phyloP scores from a whole-genome alignment of 1,284 basidiomycete genomes.

The Cryptococcus hybrid region DNA sequence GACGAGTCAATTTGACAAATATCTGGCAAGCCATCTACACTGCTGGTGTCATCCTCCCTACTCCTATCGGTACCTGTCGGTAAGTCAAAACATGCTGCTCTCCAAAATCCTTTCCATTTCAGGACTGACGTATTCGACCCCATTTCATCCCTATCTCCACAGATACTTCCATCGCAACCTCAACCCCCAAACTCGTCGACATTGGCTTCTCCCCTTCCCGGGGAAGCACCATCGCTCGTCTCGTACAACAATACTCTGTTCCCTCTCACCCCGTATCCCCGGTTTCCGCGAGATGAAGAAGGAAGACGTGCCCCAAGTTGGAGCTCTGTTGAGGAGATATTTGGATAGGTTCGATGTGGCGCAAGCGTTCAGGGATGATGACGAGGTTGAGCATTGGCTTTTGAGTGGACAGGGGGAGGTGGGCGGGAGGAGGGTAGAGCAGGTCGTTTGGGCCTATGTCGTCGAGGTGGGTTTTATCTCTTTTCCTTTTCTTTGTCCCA shows the following conservation, averaged over 20 bases:
- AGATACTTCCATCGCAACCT: constrained; percentile 93
- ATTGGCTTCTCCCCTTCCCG: constrained; percentile 85
- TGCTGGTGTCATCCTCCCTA: constrained; percentile 83
- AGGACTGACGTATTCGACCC: not conserved
- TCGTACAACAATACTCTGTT: constrained; percentile 72
- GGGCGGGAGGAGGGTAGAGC: constrained; percentile 61
- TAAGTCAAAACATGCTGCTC: constrained; percentile 43
- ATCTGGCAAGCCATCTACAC: constrained; percentile 99
- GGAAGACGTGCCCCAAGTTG: constrained; percentile 70
- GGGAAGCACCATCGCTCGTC: constrained; percentile 78
- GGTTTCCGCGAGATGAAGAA: constrained; percentile 88
- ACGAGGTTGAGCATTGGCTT: constrained; percentile 85
- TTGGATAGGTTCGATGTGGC: constrained; percentile 84
- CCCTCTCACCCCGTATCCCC: constrained; percentile 54
- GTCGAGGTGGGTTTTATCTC: constrained; percentile 68
- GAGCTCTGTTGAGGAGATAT: constrained; percentile 72
- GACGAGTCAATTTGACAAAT: constrained; percentile 83
- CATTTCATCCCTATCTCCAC: not conserved
- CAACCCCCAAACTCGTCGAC: constrained; percentile 91
- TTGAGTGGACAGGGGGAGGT: constrained; percentile 77
- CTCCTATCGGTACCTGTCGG: constrained; percentile 80
- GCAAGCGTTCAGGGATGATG: constrained; percentile 66
- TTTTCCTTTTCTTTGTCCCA: not conserved
- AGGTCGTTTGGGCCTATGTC: constrained; percentile 96
- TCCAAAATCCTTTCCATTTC: not conserved